phyloP scores from a whole-genome alignment of 2,329 filamentous ascomycete species.

The Fusarium brevicatenulatum region DNA sequence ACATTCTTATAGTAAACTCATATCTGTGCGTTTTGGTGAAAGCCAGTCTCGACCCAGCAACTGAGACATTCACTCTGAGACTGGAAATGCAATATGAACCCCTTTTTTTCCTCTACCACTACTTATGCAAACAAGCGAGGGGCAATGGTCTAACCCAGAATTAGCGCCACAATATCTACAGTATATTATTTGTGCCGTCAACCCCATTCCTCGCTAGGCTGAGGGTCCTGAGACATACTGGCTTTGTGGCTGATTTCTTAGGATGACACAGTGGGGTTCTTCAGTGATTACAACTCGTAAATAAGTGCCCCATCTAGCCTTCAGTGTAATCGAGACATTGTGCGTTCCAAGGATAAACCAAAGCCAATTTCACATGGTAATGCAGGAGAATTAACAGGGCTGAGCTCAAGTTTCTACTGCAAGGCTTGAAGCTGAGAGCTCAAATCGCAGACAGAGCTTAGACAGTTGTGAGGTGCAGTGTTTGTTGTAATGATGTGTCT shows the following conservation, averaged over 20 bases:
- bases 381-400: too few species aligned
- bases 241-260: not conserved
- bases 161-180: not conserved
- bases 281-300: too few species aligned
- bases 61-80: not conserved
- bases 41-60: not conserved
- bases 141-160: not conserved
- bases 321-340: too few species aligned
- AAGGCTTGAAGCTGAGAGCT: too few species aligned
- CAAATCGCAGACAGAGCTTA: too few species aligned
- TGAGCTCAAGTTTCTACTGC: too few species aligned
- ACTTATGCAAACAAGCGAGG: not conserved
- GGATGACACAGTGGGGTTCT: not conserved
- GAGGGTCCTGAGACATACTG: not conserved
- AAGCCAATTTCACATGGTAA: too few species aligned
- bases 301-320: too few species aligned
- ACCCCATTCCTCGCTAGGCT: not conserved
- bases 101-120: not conserved
- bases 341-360: too few species aligned
- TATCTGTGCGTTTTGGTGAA: not conserved
- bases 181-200: not conserved
- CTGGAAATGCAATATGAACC: not conserved
- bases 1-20: not conserved
- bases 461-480: too few species aligned
- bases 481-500: too few species aligned